Base-by-base conservation (phyloP, 768 basidiomycete genomes). In the Auricularia sp. region DNA sequence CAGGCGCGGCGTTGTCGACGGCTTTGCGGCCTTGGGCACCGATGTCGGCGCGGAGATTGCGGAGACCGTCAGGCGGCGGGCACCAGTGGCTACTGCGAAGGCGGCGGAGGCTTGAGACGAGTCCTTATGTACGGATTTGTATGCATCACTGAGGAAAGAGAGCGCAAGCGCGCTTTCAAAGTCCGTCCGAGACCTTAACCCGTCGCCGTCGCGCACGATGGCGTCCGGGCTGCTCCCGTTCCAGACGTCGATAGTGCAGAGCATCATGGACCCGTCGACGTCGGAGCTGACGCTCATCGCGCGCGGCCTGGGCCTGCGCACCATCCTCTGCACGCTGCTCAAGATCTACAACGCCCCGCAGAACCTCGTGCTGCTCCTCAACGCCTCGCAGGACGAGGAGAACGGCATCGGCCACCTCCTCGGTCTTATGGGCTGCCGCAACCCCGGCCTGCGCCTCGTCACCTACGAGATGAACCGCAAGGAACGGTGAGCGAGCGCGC, bases 351-450 rank as follows among this genome's bases (percentile, higher is more conserved):
- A 94, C 77, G 84, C 88, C 23, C 86, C 91, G 39, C 83, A 86
- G 66, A 94, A 84, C 71, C 83, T 97, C 16, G 83, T 98, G 54
- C 76, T 98, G 8, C 78, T 99, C 23, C 86, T 98, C 60, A 88
- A 92, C 75, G 90, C 90, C 0, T 82, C 86, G 0, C 82, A 85
- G 8, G 91, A 94, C 68, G 97, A 98, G 72, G 95, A 96, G 72
- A 80, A 86, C 1, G 93, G 88, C 5, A 91, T 98, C 39, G 92
- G 91, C 1, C 94, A 97, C 68, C 93, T 97, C 72, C 80, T 99
- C 36, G 88, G 93, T 0, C 85, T 93, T 11, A 88, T 97, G 85
- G 95, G 95, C 3, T 94, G 91, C 68, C 77, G 91, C 66, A 86
- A 84, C 69, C 95, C 94, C 0, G 93, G 93, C 0, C 76, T 98